Evolutionary conservation across 2,329 filamentous ascomycete genomes (phyloP).

Genomic region (Penicillium sclerotigenum): DNA sequence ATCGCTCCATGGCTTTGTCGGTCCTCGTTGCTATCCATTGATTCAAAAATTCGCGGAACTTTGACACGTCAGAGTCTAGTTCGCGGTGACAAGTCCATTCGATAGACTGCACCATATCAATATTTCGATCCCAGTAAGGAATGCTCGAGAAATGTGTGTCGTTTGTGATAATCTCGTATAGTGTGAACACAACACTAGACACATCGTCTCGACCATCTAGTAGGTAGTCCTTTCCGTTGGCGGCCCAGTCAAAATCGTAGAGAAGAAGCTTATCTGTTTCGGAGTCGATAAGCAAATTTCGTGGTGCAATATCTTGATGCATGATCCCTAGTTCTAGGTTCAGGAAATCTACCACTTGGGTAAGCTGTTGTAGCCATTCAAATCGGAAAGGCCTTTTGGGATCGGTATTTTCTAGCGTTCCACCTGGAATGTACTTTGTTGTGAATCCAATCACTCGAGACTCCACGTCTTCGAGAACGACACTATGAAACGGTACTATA

Average conservation of each 20-base stretch:
- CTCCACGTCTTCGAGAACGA: slow-evolving; percentile 26
- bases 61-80: slow-evolving; percentile 20
- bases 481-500: slow-evolving; percentile 27
- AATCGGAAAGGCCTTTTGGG: slow-evolving; percentile 20
- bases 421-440: slow-evolving; percentile 24
- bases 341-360: slow-evolving; percentile 23
- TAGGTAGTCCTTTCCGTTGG: slow-evolving; percentile 17
- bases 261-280: slow-evolving; percentile 22
- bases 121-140: slow-evolving; percentile 23
- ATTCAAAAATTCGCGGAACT: slow-evolving; percentile 19
- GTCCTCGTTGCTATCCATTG: slow-evolving; percentile 15
- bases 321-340: slow-evolving; percentile 29
- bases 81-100: slow-evolving; percentile 17
- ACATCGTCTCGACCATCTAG: slow-evolving; percentile 24
- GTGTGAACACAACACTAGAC: slow-evolving; percentile 23
- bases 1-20: slow-evolving; percentile 13
- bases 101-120: slow-evolving; percentile 21
- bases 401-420: slow-evolving; percentile 29
- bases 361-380: slow-evolving; percentile 27
- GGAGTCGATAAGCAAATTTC: slow-evolving; percentile 30
- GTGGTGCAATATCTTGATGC: slow-evolving; percentile 33
- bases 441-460: slow-evolving; percentile 29
- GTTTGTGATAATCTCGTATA: slow-evolving; percentile 29
- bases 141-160: slow-evolving; percentile 23
- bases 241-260: slow-evolving; percentile 26